phyloP scores from a whole-genome alignment of 371 early-diverging fungal genomes.

The Mucor circinelloides region DNA sequence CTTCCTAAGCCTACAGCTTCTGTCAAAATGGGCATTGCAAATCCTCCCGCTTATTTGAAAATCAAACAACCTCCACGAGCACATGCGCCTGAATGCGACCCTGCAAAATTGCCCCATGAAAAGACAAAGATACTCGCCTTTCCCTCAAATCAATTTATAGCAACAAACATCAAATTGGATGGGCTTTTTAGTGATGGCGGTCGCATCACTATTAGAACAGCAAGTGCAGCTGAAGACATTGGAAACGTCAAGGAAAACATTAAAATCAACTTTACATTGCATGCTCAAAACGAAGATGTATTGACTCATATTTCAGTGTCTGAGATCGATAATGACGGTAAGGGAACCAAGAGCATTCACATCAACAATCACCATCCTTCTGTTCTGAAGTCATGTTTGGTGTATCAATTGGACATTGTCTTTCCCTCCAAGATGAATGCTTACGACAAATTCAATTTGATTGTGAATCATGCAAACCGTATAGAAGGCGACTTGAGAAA shows the following conservation, averaged over 20 bases:
- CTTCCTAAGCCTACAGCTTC: background rate
- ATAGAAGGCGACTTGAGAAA: constrained; percentile 12
- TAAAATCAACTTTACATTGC: constrained; percentile 7
- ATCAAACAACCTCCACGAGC: constrained; percentile 10
- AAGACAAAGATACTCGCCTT: background rate
- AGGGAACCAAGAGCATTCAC: constrained; percentile 2
- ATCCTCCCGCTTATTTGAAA: constrained; percentile 1
- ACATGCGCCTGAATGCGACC: background rate
- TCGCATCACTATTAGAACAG: background rate
- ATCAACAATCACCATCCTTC: constrained; percentile 7
- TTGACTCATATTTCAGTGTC: background rate
- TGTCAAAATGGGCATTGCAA: background rate
- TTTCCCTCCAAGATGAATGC: constrained; percentile 2
- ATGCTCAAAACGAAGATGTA: constrained; percentile 4
- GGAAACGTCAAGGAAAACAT: background rate
- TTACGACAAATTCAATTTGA: constrained; percentile 2
- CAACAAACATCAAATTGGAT: constrained; percentile 3
- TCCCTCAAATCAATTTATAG: background rate
- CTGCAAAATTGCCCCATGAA: background rate
- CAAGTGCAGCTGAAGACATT: background rate
- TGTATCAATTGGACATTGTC: constrained; percentile 8
- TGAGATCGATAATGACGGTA: background rate
- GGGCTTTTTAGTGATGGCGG: constrained; percentile 14
- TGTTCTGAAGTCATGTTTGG: background rate
- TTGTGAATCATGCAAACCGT: constrained; percentile 1